These are phyloP conservation scores for Cyanidium caldarium DNA, from an alignment of 23 red algal species.

Conservation along the genomic window DNA sequence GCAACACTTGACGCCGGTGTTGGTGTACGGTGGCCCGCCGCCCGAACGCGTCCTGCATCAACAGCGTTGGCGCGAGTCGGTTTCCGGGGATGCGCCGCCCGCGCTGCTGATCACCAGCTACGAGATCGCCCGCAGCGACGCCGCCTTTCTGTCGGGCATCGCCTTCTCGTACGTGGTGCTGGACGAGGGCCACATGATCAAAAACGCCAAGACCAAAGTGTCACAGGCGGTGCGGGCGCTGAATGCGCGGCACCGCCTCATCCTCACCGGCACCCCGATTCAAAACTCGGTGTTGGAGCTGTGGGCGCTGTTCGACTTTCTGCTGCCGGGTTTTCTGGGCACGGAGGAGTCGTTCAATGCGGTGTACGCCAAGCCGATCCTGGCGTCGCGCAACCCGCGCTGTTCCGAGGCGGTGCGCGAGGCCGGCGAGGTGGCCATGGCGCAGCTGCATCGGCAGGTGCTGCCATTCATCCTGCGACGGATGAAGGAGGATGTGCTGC, in stretches of 20 bases:
- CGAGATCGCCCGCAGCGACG: slow-evolving; percentile 59
- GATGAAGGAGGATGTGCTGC: slow-evolving; percentile 85
- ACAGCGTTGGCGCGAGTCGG: background rate
- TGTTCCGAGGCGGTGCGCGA: slow-evolving; percentile 51
- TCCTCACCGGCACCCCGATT: slow-evolving; percentile 88
- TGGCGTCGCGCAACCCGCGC: slow-evolving; percentile 37
- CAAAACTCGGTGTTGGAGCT: slow-evolving; percentile 92
- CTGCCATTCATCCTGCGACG: slow-evolving; percentile 84
- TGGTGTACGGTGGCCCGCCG: slow-evolving; percentile 64
- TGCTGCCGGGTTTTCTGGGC: slow-evolving; percentile 92
- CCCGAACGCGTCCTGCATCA: slow-evolving; percentile 20
- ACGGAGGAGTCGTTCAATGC: slow-evolving; percentile 56
- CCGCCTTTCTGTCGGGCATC: slow-evolving; percentile 25
- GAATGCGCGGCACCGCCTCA: slow-evolving; percentile 44
- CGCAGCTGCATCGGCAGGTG: slow-evolving; percentile 81
- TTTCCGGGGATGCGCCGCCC: background rate
- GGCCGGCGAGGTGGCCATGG: slow-evolving; percentile 44
- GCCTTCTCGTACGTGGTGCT: slow-evolving; percentile 66
- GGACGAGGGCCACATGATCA: slow-evolving; percentile 97
- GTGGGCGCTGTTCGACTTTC: slow-evolving; percentile 96
- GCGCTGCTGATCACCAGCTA: slow-evolving; percentile 76
- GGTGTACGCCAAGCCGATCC: slow-evolving; percentile 69
- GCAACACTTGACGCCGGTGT: slow-evolving; percentile 26
- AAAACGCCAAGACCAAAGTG: slow-evolving; percentile 67
- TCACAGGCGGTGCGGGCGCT: slow-evolving; percentile 64